phyloP scores from a whole-genome alignment of 768 basidiomycete species.

The Rhodotorula diobovata region DNA sequence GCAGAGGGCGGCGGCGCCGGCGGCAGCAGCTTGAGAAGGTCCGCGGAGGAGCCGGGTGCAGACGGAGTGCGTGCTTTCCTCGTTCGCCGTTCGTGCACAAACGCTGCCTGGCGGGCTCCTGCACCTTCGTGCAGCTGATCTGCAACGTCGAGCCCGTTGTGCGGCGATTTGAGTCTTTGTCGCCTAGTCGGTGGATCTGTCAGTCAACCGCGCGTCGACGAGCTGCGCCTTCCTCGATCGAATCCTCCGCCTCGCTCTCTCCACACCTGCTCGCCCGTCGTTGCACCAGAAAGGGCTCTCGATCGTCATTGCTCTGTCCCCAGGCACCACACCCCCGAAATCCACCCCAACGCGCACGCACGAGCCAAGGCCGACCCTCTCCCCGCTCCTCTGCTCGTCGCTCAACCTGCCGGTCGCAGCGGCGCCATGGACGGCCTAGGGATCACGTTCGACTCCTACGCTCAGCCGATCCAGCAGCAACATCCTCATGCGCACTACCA shows the following conservation, averaged over 20 bases:
- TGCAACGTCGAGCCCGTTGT: too few species aligned
- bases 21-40: neutral
- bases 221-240: too few species aligned
- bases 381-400: neutral
- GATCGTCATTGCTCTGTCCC: too few species aligned
- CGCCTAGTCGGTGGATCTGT: too few species aligned
- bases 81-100: too few species aligned
- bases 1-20: too few species aligned
- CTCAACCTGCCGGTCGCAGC: neutral
- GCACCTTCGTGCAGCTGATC: accelerated
- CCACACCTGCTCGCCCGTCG: too few species aligned
- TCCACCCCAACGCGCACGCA: neutral
- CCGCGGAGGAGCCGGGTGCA: neutral
- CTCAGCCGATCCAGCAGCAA: neutral
- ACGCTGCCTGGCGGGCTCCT: neutral
- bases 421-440: constrained; percentile 15
- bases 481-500: neutral
- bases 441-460: constrained; percentile 25
- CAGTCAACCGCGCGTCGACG: too few species aligned
- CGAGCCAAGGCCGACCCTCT: neutral
- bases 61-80: neutral
- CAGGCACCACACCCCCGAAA: neutral
- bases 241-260: too few species aligned
- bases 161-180: neutral
- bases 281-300: too few species aligned